These are phyloP conservation scores for Mucor racemosus DNA, from an alignment of 371 early-diverging fungal genomes.

Conservation along the genomic window DNA sequence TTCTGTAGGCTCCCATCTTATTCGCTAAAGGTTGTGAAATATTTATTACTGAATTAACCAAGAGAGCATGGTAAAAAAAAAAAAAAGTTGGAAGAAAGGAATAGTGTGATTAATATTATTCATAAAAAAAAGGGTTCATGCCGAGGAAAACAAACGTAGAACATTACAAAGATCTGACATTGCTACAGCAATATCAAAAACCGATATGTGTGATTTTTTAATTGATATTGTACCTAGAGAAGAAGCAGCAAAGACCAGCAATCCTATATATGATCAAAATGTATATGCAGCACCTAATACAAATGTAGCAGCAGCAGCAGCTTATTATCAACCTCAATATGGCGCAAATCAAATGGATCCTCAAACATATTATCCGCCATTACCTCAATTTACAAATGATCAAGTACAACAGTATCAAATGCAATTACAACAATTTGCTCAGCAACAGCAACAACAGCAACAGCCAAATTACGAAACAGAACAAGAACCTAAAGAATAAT, in stretches of 20 bases:
- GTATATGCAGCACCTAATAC: constrained; percentile 22
- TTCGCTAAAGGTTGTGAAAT: constrained; percentile 98
- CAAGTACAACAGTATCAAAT: constrained; percentile 29
- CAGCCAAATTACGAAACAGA: background rate
- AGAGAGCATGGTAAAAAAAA: constrained; percentile 84
- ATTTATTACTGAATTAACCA: constrained; percentile 95
- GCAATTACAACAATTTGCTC: constrained; percentile 22
- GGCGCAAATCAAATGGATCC: constrained; percentile 23
- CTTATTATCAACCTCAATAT: constrained; percentile 33
- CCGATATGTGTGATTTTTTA: constrained; percentile 98
- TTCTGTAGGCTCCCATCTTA: constrained; percentile 86
- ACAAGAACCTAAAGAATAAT: background rate
- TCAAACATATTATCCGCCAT: constrained; percentile 20
- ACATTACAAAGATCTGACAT: constrained; percentile 98
- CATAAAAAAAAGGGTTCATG: constrained; percentile 77
- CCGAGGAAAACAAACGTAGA: constrained; percentile 98
- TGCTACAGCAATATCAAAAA: constrained; percentile 90
- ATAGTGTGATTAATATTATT: background rate
- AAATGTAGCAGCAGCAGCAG: constrained; percentile 19
- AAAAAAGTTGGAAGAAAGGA: background rate
- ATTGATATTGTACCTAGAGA: constrained; percentile 98
- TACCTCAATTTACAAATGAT: constrained; percentile 22
- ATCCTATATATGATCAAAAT: constrained; percentile 36
- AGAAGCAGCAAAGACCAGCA: constrained; percentile 51
- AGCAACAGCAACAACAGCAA: constrained; percentile 21